phyloP scores from a whole-genome alignment of 148 eudicot species.

The Chenopodium suecicum region DNA sequence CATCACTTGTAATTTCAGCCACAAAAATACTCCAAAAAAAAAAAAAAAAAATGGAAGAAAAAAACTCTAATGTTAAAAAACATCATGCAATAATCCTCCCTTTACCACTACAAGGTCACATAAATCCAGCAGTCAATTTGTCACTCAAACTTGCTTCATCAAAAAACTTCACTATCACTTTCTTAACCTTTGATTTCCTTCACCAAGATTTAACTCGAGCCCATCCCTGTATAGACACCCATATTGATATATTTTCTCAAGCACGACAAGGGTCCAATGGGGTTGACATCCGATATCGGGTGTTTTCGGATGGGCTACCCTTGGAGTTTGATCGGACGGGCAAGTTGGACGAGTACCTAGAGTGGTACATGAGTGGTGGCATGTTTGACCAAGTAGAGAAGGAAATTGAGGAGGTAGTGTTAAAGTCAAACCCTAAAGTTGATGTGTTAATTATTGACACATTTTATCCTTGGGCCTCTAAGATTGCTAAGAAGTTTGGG shows the following conservation, averaged over 20 bases:
- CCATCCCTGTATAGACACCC: not conserved
- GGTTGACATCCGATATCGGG: slow-evolving; percentile 28
- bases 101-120: slow-evolving; percentile 63
- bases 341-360: slow-evolving; percentile 30
- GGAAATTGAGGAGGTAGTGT: slow-evolving; percentile 27
- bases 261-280: slow-evolving; percentile 33
- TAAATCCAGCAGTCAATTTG: slow-evolving; percentile 53
- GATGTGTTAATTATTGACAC: slow-evolving; percentile 63
- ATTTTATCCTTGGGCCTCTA: slow-evolving; percentile 61
- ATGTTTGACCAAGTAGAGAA: slow-evolving; percentile 52
- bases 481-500: slow-evolving; percentile 52
- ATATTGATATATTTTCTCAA: slow-evolving; percentile 37
- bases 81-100: slow-evolving; percentile 52
- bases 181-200: slow-evolving; percentile 54
- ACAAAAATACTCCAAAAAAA: not conserved
- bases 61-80: not conserved
- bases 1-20: not conserved
- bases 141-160: slow-evolving; percentile 61
- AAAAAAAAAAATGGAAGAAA: slow-evolving; percentile 10
- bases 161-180: slow-evolving; percentile 62
- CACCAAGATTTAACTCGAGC: slow-evolving; percentile 48
- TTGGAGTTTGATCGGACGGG: slow-evolving; percentile 28
- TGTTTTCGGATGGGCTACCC: slow-evolving; percentile 31
- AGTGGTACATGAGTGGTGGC: slow-evolving; percentile 47
- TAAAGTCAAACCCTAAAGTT: slow-evolving; percentile 24